Evolutionary conservation across 108 stramenopile genomes (phyloP).

Genomic region (Nannochloropsis granulata): DNA sequence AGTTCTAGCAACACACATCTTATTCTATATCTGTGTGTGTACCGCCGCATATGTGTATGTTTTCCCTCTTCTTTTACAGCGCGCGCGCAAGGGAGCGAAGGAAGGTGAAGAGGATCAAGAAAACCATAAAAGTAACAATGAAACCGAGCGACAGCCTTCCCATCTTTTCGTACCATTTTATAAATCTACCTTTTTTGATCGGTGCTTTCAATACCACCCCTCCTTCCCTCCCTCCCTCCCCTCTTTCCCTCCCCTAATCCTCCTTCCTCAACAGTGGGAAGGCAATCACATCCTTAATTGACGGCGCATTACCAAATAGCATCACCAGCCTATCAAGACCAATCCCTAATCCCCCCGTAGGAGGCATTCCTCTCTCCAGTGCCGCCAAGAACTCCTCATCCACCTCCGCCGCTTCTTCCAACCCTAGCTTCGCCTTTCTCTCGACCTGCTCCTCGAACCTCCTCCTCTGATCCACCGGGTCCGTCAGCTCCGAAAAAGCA

Average conservation of each 20-base stretch:
- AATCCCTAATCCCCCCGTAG: slow-evolving; percentile 94
- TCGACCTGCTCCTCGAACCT: slow-evolving; percentile 90
- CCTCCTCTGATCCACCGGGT: slow-evolving; percentile 83
- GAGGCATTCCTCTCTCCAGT: slow-evolving; percentile 94
- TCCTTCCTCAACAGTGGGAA: slow-evolving; percentile 61
- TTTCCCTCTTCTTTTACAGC: no score
- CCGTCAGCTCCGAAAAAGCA: slow-evolving; percentile 91
- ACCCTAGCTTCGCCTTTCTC: slow-evolving; percentile 69
- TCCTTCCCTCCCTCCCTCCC: neutral
- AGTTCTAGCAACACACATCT: no score
- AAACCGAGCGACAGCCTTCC: no score
- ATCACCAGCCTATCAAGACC: slow-evolving; percentile 93
- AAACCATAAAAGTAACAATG: no score
- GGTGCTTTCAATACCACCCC: neutral
- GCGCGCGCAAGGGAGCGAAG: no score
- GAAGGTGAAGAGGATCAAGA: no score
- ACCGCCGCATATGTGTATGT: no score
- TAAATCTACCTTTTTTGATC: neutral
- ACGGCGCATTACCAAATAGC: slow-evolving; percentile 85
- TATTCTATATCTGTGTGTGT: no score
- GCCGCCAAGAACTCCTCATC: slow-evolving; percentile 92
- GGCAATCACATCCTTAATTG: slow-evolving; percentile 94
- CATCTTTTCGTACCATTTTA: no score
- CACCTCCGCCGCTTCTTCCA: slow-evolving; percentile 91
- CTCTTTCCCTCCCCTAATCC: neutral